Conservation (phyloP, 305 asterid species). For the Andrographis paniculata region DNA sequence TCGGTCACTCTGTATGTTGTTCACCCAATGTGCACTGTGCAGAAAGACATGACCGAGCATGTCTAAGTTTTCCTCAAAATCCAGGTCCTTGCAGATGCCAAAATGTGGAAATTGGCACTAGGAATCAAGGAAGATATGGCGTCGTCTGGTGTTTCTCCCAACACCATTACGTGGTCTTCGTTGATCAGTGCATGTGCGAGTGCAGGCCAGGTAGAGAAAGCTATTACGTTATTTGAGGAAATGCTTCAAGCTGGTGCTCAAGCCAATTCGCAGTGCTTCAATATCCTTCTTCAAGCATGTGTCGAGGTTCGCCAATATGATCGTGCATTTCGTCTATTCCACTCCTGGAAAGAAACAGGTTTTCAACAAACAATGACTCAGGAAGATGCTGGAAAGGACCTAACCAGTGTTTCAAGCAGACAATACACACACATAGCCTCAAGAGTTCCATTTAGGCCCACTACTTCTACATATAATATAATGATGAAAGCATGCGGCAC, state of each 20-base stretch:
- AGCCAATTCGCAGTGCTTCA: conserved; percentile 81
- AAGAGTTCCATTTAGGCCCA: conserved; percentile 66
- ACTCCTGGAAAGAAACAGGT: conserved; percentile 65
- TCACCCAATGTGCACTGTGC: no score
- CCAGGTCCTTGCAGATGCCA: conserved; percentile 95
- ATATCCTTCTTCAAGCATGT: conserved; percentile 86
- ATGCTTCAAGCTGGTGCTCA: conserved; percentile 75
- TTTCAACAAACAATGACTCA: conserved; percentile 27
- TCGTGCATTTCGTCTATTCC: conserved; percentile 81
- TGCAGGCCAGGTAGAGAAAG: conserved; percentile 80
- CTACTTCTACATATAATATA: conserved; percentile 75
- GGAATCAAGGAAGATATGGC: conserved; percentile 80
- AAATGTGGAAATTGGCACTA: conserved; percentile 79
- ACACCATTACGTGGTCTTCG: conserved; percentile 80
- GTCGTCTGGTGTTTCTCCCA: conserved; percentile 63
- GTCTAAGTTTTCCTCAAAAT: conserved; percentile 28
- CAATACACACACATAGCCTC: conserved; percentile 26
- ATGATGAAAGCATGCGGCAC: conserved; percentile 94
- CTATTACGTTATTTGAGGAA: conserved; percentile 63
- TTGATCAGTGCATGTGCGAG: conserved; percentile 88
- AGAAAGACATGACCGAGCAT: conserved; percentile 19
- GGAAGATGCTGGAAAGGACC: conserved; percentile 16
- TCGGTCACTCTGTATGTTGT: not conserved
- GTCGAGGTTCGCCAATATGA: conserved; percentile 84
- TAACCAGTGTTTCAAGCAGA: conserved; percentile 20